A percentile compares a stretch with the other conserved stretches of the same genome.
phyloP scores from a whole-genome alignment of 73 alveolate species.

The Paramecium primaurelia region DNA sequence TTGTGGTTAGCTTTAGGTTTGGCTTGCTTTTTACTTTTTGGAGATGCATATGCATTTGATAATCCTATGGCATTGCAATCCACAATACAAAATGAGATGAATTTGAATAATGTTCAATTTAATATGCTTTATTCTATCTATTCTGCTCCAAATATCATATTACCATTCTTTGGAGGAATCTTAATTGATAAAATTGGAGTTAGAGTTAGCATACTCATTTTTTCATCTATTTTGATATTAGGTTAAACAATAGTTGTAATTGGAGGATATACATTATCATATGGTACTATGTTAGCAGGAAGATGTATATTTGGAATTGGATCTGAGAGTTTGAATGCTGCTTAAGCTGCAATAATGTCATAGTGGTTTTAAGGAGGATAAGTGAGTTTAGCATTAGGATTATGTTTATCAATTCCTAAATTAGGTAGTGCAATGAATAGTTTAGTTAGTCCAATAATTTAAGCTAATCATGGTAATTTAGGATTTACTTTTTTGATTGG shows the following conservation, averaged over 20 bases:
- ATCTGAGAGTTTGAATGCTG: constrained; percentile 8
- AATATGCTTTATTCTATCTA: constrained; percentile 48
- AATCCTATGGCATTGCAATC: constrained; percentile 3
- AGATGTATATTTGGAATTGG: constrained; percentile 34
- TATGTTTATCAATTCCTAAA: neutral
- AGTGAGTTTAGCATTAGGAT: constrained; percentile 2
- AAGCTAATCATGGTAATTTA: neutral
- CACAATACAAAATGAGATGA: neutral
- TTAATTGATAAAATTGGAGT: constrained; percentile 52
- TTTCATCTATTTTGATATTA: neutral
- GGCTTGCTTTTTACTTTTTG: neutral
- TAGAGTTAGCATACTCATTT: neutral
- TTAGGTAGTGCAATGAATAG: constrained; percentile 33
- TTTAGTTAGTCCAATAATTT: neutral
- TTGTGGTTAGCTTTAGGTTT: neutral
- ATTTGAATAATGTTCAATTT: neutral
- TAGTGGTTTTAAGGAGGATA: neutral
- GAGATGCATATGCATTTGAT: constrained; percentile 33
- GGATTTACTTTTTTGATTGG: neutral
- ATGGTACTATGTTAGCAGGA: neutral
- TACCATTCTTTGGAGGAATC: constrained; percentile 54
- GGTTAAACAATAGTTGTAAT: neutral
- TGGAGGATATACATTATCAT: constrained; percentile 22
- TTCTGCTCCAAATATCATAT: constrained; percentile 37
- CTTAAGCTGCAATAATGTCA: constrained; percentile 30